A percentile compares a stretch with the other conserved stretches of the same genome.
These are phyloP conservation scores for Hymenoscyphus fructigenus DNA, from an alignment of 2,329 filamentous ascomycete species.

Conservation along the genomic window DNA sequence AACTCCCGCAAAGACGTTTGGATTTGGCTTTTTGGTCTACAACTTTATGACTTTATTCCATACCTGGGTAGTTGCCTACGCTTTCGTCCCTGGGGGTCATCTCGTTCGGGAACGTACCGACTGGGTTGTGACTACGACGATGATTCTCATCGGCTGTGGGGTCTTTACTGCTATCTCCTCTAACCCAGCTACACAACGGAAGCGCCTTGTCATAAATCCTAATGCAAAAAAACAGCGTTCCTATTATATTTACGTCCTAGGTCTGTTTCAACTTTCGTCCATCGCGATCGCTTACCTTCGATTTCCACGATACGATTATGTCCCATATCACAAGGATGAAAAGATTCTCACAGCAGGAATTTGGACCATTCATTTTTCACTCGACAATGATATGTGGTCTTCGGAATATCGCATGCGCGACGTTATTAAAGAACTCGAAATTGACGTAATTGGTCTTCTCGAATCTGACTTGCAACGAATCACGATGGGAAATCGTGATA, in stretches of 20 bases:
- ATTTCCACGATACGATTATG: conserved; percentile 90
- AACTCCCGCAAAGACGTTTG: conserved; percentile 77
- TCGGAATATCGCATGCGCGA: conserved; percentile 93
- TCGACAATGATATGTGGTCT: conserved; percentile 99
- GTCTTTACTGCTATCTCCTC: conserved; percentile 67
- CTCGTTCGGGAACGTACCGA: conserved; percentile 92
- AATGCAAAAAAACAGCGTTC: conserved; percentile 52
- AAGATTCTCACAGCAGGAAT: conserved; percentile 92
- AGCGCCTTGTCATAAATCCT: no score
- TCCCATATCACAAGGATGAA: conserved; percentile 82
- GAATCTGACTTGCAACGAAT: conserved; percentile 94
- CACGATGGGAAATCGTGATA: conserved; percentile 98
- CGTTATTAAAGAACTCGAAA: conserved; percentile 86
- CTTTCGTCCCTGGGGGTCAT: conserved; percentile 92
- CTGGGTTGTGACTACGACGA: conserved; percentile 87
- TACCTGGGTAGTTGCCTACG: conserved; percentile 97
- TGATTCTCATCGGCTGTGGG: conserved; percentile 81
- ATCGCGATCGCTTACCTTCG: conserved; percentile 80
- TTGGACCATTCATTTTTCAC: conserved; percentile 97
- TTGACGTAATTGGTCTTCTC: conserved; percentile 94
- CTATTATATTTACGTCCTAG: conserved; percentile 71
- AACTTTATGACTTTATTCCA: conserved; percentile 96
- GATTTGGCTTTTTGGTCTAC: conserved; percentile 85
- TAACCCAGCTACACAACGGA: conserved; percentile 36
- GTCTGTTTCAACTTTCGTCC: conserved; percentile 77